These are phyloP conservation scores for Davidsoniella eucalypti DNA, from an alignment of 2,329 filamentous ascomycete species.

Conservation along the genomic window DNA sequence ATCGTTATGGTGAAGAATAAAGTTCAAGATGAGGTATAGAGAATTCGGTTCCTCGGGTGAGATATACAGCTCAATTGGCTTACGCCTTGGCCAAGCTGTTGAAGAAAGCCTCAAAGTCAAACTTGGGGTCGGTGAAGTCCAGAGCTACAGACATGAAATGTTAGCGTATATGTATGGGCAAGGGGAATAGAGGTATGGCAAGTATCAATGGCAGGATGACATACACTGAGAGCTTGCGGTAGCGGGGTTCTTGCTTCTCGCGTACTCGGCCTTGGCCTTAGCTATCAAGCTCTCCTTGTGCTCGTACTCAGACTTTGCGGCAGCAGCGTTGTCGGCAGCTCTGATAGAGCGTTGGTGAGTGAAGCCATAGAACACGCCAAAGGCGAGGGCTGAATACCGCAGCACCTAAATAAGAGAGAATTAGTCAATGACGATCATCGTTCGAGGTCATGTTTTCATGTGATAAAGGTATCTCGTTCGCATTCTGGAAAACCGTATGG, in stretches of 20 bases:
- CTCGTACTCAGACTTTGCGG: constrained; percentile 67
- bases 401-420: constrained; percentile 50
- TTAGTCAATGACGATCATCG: too few species aligned
- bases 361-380: constrained; percentile 90
- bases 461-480: too few species aligned
- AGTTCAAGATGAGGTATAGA: not conserved
- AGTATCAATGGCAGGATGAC: constrained; percentile 15
- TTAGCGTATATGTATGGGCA: not conserved
- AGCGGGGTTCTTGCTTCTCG: constrained; percentile 50
- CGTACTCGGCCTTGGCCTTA: constrained; percentile 81
- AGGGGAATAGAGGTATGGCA: not conserved
- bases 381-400: constrained; percentile 84
- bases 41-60: constrained; percentile 3
- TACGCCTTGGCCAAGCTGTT: constrained; percentile 41
- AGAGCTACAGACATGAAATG: not conserved
- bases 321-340: constrained; percentile 50
- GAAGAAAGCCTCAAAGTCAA: constrained; percentile 81
- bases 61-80: constrained; percentile 14
- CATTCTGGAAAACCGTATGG: too few species aligned
- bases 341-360: constrained; percentile 77
- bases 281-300: constrained; percentile 84
- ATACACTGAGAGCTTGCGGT: constrained; percentile 17
- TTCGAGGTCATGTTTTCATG: too few species aligned
- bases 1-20: constrained; percentile 1
- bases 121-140: constrained; percentile 68